A percentile compares a stretch with the other conserved stretches of the same genome.
phyloP scores from a whole-genome alignment of 2,329 filamentous ascomycete genomes.

The Penicillium sp. region DNA sequence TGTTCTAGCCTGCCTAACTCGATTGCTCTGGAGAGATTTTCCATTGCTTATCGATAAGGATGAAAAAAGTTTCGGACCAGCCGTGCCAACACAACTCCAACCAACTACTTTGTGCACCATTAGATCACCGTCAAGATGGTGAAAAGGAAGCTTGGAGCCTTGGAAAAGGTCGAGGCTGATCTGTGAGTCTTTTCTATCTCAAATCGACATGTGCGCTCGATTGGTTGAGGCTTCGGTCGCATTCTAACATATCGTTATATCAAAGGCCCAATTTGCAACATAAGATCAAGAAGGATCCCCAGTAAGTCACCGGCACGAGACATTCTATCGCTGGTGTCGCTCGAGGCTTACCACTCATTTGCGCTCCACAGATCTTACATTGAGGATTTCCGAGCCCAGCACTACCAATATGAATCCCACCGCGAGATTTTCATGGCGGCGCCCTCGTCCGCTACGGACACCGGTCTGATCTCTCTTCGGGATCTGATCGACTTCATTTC shows the following conservation, averaged over 20 bases:
- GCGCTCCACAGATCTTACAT: constrained; percentile 68
- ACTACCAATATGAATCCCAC: constrained; percentile 87
- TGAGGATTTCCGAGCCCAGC: constrained; percentile 85
- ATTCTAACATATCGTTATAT: constrained; percentile 24
- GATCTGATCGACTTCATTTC: constrained; percentile 92
- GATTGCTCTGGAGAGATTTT: constrained; percentile 10
- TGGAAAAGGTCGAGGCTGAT: constrained; percentile 94
- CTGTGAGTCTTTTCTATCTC: constrained; percentile 54
- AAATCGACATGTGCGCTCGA: constrained; percentile 6
- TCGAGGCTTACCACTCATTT: constrained; percentile 6
- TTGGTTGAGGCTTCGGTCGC: constrained; percentile 14
- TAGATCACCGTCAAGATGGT: constrained; percentile 56
- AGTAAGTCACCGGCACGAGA: constrained; percentile 50
- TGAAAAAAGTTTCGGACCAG: constrained; percentile 32
- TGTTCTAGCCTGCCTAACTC: constrained; percentile 4
- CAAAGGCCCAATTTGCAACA: constrained; percentile 79
- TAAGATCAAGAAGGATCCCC: constrained; percentile 85
- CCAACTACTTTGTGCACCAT: constrained; percentile 9
- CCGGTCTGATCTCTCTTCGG: constrained; percentile 78
- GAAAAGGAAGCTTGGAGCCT: constrained; percentile 85
- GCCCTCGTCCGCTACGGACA: constrained; percentile 74
- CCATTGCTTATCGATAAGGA: constrained; percentile 38
- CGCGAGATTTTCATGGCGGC: constrained; percentile 87
- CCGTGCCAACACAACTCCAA: constrained; percentile 47
- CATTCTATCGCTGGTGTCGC: not conserved